Evolutionary conservation across 164 flowering plant species (phyloP), one percentile per base, ranked within the genome.

Genomic region (Dillenia suffruticosa): DNA sequence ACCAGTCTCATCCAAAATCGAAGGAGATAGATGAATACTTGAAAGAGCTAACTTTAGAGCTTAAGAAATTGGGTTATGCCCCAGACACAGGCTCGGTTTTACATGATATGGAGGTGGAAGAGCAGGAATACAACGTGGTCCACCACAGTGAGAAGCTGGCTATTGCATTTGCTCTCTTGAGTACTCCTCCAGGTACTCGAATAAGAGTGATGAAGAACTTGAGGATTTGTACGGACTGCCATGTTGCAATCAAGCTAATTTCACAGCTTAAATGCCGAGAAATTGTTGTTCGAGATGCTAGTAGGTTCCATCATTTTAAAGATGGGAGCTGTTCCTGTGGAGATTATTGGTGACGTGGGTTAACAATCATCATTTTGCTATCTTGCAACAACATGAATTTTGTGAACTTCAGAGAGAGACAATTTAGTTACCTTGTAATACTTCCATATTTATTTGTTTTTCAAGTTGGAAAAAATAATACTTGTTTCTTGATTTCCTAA

Each of bases 141-240:
- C 81, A 84, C 48, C 95, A 86, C 54, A 88, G 88, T 62, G 95
- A 88, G 61, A 88, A 84, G 69, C 17, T 87, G 65, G 90, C 92
- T 1, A 68, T 87, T 69, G 88, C 89, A 22, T 87, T 83, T 77
- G 92, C 79, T 15, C 76, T 87, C 8, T 68, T 89, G 77, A 75
- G 59, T 54, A 69, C 78, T 15, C 80, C 78, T 5, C 54, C 66
- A 0, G 82, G 78, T 45, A 64, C 73, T 51, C 79, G 86, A 9
- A 78, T 89, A 24, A 79, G 90, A 61, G 68, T 89, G 49, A 87
- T 87, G 89, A 87, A 89, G 81, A 89, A 89, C 68, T 67, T 89
- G 74, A 73, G 89, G 0, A 77, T 87, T 11, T 89, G 90, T 56
- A 57, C 57, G 43, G 96, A 89, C 58, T 85, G 92, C 56, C 93